Evolutionary conservation across 495 filamentous ascomycete genomes (phyloP).

Genomic region (Penicillium turbatum): DNA sequence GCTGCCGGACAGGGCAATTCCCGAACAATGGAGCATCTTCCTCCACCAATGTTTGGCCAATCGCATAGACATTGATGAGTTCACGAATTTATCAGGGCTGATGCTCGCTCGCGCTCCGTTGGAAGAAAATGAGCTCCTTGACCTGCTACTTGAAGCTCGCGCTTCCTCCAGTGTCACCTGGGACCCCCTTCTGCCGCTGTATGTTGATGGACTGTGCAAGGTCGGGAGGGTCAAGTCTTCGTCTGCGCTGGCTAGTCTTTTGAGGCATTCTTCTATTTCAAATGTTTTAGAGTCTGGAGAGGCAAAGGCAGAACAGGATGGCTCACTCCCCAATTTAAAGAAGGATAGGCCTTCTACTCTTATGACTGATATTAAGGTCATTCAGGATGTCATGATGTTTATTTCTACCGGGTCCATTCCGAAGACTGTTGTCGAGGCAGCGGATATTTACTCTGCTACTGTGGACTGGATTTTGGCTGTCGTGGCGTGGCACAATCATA

Average conservation of each 20-base stretch:
- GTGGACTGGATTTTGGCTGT: constrained; percentile 41
- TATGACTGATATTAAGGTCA: constrained; percentile 45
- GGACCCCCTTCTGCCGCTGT: constrained; percentile 61
- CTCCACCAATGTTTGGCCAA: constrained; percentile 41
- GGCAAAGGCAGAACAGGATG: constrained; percentile 11
- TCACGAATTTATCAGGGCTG: constrained; percentile 35
- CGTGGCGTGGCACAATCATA: constrained; percentile 35
- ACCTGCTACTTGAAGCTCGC: constrained; percentile 55
- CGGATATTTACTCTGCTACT: constrained; percentile 31
- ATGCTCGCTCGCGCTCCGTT: constrained; percentile 32
- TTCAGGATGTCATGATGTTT: constrained; percentile 43
- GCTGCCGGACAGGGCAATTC: constrained; percentile 22
- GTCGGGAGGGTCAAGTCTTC: constrained; percentile 50
- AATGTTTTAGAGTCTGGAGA: constrained; percentile 18
- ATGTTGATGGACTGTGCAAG: constrained; percentile 58
- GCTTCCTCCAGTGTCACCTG: constrained; percentile 45
- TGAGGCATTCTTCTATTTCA: constrained; percentile 52
- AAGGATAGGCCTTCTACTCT: constrained; percentile 24
- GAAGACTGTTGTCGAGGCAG: constrained; percentile 29
- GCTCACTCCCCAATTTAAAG: background rate
- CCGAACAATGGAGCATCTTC: constrained; percentile 44
- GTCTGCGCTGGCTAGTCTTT: constrained; percentile 54
- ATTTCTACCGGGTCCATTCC: constrained; percentile 35
- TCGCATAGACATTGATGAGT: constrained; percentile 42
- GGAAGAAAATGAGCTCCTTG: constrained; percentile 46